A percentile compares a stretch with the other conserved stretches of the same genome.
These are phyloP conservation scores for Mrakia gelida DNA, from an alignment of 768 basidiomycete genomes.

Conservation along the genomic window DNA sequence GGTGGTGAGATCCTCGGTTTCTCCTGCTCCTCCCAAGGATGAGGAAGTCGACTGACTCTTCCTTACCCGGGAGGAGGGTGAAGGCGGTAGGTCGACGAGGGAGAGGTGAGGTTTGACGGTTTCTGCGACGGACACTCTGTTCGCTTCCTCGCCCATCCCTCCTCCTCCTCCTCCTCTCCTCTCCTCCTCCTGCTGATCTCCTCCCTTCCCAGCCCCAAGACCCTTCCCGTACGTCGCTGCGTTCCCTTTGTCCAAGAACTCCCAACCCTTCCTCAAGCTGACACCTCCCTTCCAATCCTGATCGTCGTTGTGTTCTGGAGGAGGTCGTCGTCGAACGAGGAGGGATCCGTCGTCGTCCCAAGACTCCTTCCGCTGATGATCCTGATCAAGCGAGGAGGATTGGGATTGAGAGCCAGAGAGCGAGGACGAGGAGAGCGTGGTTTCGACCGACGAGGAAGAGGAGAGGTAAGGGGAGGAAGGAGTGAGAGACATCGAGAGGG, in stretches of 20 bases:
- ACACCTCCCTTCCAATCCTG: constrained; percentile 14
- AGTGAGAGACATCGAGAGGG: neutral
- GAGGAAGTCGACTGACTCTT: neutral
- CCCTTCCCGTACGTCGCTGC: neutral
- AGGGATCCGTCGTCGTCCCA: constrained; percentile 12
- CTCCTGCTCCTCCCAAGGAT: neutral
- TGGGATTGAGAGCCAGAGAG: neutral
- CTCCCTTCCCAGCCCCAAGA: too few species aligned
- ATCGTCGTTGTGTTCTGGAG: neutral
- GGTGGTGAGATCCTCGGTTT: neutral
- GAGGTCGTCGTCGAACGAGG: neutral
- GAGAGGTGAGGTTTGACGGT: constrained; percentile 18
- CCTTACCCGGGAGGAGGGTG: neutral
- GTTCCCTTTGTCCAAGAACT: neutral
- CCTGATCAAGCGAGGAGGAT: constrained; percentile 2
- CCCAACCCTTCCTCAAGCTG: constrained; percentile 9
- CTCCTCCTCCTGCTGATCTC: neutral
- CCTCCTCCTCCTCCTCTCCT: neutral
- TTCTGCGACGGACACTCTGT: constrained; percentile 28
- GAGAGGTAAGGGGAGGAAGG: constrained; percentile 15
- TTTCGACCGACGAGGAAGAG: constrained; percentile 22
- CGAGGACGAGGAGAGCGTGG: neutral
- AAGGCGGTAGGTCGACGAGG: neutral
- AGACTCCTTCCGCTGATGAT: neutral
- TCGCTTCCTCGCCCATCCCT: neutral